Base-by-base conservation (phyloP, 768 basidiomycete genomes). In the Coprinopsis cinerea region DNA sequence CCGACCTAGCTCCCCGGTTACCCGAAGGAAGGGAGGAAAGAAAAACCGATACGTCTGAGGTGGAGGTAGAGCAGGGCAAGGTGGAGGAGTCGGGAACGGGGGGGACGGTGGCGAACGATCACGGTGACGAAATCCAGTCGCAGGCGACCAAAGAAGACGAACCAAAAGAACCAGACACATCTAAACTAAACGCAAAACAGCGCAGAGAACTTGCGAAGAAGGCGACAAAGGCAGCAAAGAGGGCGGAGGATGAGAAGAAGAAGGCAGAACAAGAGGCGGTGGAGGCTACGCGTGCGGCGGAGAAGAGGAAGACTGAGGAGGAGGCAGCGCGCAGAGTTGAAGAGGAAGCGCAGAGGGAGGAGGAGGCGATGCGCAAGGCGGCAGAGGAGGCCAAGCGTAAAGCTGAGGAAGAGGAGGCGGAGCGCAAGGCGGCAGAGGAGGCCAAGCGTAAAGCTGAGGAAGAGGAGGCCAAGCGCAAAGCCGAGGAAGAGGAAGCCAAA, bases 1-100 rank as follows among this genome's bases (percentile, higher is more conserved):
- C 17, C 36, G 51, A 41, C 49, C 47, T 17, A 14, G 20, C 54
- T 45, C 54, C 42, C 48, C 54, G 13, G 24, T 41, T 42, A 30
- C 41, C 49, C 25, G 45, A 44, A 40, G 49, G 14, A 11, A 30
- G 11, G 18, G 49, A 50, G 45, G 47, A 47, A 3, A 30, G 40
- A 28, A 51, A 22, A 44, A 23, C 10, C 27, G 43, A 17, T 22
- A 24, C 49, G n/a, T 11, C 30, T 18, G 43, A 53, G 48, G 37
- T 47, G 34, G 53, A 35, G 39, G 48, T 34, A 22, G 34, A 25
- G 14, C 30, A 43, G 27, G 28, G 36, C 17, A 45, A 26, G 28
- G 34, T 44, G 25, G 35, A 34, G 26, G 42, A 27, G 50, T 34
- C 47, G 43, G 52, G 32, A 45, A 39, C 22, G 40, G 50, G 40